Evolutionary conservation across 2,329 filamentous ascomycete genomes (phyloP).

Genomic region (Curvularia sp.): DNA sequence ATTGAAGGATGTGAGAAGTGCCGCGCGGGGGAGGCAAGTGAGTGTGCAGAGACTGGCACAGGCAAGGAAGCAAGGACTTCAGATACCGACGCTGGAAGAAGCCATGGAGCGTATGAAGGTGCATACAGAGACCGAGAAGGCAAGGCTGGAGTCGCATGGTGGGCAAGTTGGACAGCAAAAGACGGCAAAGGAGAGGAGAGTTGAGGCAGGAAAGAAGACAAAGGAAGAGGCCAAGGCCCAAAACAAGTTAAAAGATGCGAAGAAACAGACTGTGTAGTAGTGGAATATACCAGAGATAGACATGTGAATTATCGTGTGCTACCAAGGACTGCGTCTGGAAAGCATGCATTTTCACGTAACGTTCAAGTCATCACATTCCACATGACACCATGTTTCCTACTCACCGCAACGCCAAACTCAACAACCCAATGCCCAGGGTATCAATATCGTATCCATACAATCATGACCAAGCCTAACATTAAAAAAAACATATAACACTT

Average conservation of each 20-base stretch:
- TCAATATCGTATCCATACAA: conserved; percentile 7
- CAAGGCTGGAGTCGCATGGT: conserved; percentile 31
- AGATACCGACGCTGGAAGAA: conserved; percentile 42
- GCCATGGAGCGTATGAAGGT: conserved; percentile 41
- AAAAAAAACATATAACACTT: not conserved
- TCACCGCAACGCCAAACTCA: conserved; percentile 3
- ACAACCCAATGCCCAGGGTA: conserved; percentile 6
- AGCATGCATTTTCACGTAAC: not conserved
- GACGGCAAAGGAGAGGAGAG: conserved; percentile 38
- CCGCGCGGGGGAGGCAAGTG: conserved; percentile 42
- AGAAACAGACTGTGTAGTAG: conserved; percentile 32
- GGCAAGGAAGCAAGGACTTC: conserved; percentile 37
- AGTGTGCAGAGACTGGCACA: conserved; percentile 40
- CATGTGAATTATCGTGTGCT: conserved; percentile 8
- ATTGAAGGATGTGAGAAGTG: conserved; percentile 64
- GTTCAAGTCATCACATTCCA: not conserved
- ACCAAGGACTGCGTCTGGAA: not conserved
- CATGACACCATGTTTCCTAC: not conserved
- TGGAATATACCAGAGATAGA: not conserved
- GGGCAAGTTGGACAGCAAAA: conserved; percentile 39
- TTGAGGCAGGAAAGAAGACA: conserved; percentile 33
- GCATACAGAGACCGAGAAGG: conserved; percentile 30
- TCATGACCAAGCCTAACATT: conserved; percentile 1
- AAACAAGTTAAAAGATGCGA: conserved; percentile 32
- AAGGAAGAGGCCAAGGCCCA: conserved; percentile 36